A percentile compares a stretch with the other conserved stretches of the same genome.
phyloP scores from a whole-genome alignment of 2,329 filamentous ascomycete genomes.

The Diaporthe helianthi region DNA sequence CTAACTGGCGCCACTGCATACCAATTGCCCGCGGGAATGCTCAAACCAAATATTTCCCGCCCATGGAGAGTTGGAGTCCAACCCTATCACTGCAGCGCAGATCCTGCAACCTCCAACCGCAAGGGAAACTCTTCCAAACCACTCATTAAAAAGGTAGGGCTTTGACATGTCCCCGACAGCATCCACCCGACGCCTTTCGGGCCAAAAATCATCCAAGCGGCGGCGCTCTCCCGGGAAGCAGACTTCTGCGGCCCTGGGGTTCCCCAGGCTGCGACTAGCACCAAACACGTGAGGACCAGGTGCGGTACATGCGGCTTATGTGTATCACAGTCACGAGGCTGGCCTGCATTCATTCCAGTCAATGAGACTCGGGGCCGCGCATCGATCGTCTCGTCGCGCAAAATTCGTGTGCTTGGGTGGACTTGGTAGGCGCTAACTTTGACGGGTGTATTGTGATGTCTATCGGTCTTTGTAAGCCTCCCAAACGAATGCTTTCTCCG shows the following conservation, averaged over 20 bases:
- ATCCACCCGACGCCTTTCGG: constrained; percentile 4
- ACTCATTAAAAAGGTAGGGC: constrained; percentile 10
- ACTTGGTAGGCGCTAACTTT: background rate
- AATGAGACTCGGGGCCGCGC: background rate
- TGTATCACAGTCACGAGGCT: constrained; percentile 12
- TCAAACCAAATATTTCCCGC: background rate
- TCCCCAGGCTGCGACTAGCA: background rate
- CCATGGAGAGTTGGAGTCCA: background rate
- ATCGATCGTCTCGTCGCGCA: background rate
- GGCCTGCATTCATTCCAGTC: background rate
- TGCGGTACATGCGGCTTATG: constrained; percentile 12
- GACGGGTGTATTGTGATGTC: constrained; percentile 6
- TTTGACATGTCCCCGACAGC: constrained; percentile 3
- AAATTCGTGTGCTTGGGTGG: background rate
- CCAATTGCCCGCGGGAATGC: background rate
- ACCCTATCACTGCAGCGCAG: constrained; percentile 22
- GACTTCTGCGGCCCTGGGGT: background rate
- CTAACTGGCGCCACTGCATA: background rate
- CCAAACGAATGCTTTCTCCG: constrained; percentile 16
- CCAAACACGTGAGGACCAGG: background rate
- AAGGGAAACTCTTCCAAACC: background rate
- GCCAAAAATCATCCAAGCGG: background rate
- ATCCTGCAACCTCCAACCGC: constrained; percentile 8
- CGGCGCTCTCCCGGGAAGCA: background rate
- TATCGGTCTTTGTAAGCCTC: constrained; percentile 2